Conservation (phyloP, 2,329 filamentous ascomycete species). For the Curvularia eragrostidis region DNA sequence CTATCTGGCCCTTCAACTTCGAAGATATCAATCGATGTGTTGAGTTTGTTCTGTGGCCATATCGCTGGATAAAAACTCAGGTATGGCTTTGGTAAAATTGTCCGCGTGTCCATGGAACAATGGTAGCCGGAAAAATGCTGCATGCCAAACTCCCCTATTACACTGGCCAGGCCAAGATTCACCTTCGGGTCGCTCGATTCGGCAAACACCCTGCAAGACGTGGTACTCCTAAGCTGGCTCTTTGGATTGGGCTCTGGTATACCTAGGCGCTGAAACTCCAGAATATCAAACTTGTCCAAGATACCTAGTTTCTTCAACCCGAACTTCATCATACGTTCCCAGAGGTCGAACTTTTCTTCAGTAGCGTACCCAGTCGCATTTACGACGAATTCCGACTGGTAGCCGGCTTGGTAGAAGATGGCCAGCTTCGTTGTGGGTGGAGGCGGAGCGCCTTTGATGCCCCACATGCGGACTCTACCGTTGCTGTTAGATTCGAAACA, state of each 20-base stretch:
- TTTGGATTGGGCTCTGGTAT: neutral
- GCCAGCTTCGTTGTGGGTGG: neutral
- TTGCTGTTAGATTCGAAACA: neutral
- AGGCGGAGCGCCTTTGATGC: neutral
- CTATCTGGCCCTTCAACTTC: neutral
- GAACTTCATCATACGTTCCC: neutral
- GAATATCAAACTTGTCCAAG: neutral
- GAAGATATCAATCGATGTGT: neutral
- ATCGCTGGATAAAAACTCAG: neutral
- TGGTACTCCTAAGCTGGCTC: neutral
- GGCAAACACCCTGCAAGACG: neutral
- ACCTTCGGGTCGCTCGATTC: neutral
- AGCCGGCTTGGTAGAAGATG: neutral
- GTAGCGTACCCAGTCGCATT: neutral
- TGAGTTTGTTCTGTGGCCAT: neutral
- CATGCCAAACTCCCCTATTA: neutral
- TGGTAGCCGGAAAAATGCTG: neutral
- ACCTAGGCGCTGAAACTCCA: neutral
- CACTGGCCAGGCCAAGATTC: neutral
- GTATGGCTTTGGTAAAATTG: neutral
- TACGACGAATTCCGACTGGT: neutral
- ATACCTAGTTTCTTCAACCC: neutral
- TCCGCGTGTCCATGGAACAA: neutral
- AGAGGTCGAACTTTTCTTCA: neutral
- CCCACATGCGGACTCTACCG: neutral